These are phyloP conservation scores for Kwoniella dejecticola DNA, from an alignment of 768 basidiomycete genomes.

Conservation along the genomic window DNA sequence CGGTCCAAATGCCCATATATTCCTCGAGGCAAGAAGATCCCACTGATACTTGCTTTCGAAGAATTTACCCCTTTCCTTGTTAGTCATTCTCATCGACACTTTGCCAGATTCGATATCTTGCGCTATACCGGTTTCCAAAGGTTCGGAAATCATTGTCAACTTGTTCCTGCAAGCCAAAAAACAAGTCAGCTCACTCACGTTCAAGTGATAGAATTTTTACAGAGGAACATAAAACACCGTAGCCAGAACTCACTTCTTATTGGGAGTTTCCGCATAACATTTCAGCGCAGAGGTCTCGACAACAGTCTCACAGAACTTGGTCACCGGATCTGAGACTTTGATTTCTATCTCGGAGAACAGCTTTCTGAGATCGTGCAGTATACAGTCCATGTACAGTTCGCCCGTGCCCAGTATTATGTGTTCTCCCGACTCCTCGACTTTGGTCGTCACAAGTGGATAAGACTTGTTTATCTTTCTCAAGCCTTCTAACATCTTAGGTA, in stretches of 20 bases:
- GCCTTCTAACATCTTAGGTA: slow-evolving; percentile 98
- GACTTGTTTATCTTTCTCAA: slow-evolving; percentile 96
- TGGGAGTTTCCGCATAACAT: slow-evolving; percentile 98
- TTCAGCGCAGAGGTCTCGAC: slow-evolving; percentile 96
- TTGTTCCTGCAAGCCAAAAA: slow-evolving; percentile 75
- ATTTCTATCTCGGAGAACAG: slow-evolving; percentile 98
- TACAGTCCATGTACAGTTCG: slow-evolving; percentile 92
- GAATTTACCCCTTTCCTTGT: slow-evolving; percentile 91
- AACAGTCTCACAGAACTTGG: slow-evolving; percentile 97
- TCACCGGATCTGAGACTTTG: slow-evolving; percentile 98
- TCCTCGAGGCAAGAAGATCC: slow-evolving; percentile 94
- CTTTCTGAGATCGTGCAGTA: slow-evolving; percentile 90
- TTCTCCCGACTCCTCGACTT: slow-evolving; percentile 97
- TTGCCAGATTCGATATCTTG: slow-evolving; percentile 93
- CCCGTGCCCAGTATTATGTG: slow-evolving; percentile 96
- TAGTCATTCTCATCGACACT: slow-evolving; percentile 90
- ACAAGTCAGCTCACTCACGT: neutral
- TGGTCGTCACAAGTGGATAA: slow-evolving; percentile 89
- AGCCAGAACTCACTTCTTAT: slow-evolving; percentile 63
- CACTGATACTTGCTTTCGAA: slow-evolving; percentile 98
- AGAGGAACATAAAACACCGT: too few relatives aligned
- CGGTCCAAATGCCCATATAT: slow-evolving; percentile 99
- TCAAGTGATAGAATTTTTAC: too few relatives aligned
- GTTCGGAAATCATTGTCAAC: slow-evolving; percentile 98
- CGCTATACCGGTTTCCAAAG: slow-evolving; percentile 89